Base-by-base conservation (phyloP, 208 protist genomes). In the Porcisia hertigi region DNA sequence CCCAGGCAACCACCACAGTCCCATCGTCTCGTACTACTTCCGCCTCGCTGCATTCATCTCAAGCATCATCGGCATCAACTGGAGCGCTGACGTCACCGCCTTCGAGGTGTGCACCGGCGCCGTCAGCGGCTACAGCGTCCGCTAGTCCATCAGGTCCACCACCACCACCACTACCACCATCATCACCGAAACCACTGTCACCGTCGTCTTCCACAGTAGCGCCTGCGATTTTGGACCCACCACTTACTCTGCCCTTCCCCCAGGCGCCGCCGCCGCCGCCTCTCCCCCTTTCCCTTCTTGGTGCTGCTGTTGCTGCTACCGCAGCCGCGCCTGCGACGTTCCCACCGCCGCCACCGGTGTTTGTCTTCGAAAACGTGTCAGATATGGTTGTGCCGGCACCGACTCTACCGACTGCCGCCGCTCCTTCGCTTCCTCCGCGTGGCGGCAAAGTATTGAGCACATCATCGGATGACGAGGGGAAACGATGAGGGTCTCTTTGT, bases 401-500 rank as follows among this genome's bases (percentile, higher is more conserved):
- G n/a, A 57, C 30, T 47, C 49, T 69, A 41, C 70, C 14, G 39
- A 18, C 39, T n/a, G 39, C 62, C 12, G 23, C 70, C 0, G 71
- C 53, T 11, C 60, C 57, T 36, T 43, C 65, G 52, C 63, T 73
- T 11, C 82, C 82, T 11, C 72, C 47, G 52, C 85, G 81, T 9
- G 80, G 80, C 9, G 80, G 69, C 4, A 89, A 70, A 86, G 70
- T 85, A 52, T 59, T 89, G 39, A 82, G 76, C 69, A 91, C 87
- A 34, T 88, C 84, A 12, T 87, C 83, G 20, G 83, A 87, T 49
- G 83, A 87, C 16, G 83, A 87, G 62, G 6, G 6, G 53, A 30
- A 57, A 23, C 47, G 52, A 30, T 20, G 53, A 25, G 9, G 60
- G 52, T 63, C 9, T 64, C 23, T 45, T 23, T 49, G 11, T 43